Percentiles rank a stretch among this genome's conserved stretches.
Evolutionary conservation across 2,329 filamentous ascomycete genomes (phyloP).

Genomic region (Ceratocystis smalleyi): DNA sequence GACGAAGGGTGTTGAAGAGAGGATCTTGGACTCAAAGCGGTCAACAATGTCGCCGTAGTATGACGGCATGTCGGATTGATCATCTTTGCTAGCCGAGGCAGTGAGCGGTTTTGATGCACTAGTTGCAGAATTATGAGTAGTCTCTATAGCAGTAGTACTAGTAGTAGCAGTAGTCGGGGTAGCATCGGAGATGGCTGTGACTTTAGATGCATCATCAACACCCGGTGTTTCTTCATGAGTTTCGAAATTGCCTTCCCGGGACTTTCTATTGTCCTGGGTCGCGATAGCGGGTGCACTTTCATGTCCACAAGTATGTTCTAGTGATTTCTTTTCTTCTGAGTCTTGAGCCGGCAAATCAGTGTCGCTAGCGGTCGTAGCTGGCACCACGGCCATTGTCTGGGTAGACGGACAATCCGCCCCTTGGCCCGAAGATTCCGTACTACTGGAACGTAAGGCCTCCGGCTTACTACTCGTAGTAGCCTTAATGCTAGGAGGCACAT

Average conservation of each 20-base stretch:
- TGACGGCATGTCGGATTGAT: conserved; percentile 57
- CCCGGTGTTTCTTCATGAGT: neutral
- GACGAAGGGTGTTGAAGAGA: conserved; percentile 92
- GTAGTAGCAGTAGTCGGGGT: neutral
- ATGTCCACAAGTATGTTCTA: neutral
- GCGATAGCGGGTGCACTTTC: neutral
- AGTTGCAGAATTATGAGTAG: neutral
- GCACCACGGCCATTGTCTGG: neutral
- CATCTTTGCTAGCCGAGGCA: conserved; percentile 35
- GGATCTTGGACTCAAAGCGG: conserved; percentile 79
- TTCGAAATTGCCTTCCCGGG: neutral
- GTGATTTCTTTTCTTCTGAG: neutral
- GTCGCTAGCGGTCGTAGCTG: neutral
- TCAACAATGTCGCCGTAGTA: conserved; percentile 93
- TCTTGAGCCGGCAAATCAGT: neutral
- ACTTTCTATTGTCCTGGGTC: neutral
- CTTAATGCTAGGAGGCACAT: conserved; percentile 24
- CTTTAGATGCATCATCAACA: neutral
- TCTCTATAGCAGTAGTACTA: neutral
- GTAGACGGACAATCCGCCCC: neutral
- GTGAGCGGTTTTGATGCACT: neutral
- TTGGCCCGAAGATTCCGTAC: neutral
- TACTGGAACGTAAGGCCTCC: neutral
- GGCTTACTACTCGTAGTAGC: neutral
- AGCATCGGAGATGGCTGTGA: neutral